Base-by-base conservation (phyloP, 768 basidiomycete genomes). In the Boletus patriciae region DNA sequence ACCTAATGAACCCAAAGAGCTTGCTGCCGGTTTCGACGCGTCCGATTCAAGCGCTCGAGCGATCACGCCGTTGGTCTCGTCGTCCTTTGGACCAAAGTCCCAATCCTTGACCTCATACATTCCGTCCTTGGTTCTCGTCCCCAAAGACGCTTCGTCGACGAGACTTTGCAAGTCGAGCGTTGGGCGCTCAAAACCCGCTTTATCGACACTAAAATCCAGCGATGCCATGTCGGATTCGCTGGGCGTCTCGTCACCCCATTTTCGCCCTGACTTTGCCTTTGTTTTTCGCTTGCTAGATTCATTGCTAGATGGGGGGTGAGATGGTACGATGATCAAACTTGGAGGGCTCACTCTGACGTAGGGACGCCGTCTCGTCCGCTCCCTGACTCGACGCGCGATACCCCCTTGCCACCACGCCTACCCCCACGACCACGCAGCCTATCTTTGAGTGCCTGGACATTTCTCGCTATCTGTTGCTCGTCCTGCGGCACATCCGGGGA, bases 171-270 rank as follows among this genome's bases (percentile, higher is more conserved):
- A 64, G 68, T 89, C 84, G 51, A 77, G 76, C 29, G 78, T 74
- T 27, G 53, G 25, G 21, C 63, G 60, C 23, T 62, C 57, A 7
- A 68, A 60, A 50, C 78, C 78, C 1, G 75, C 58, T 60, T 83
- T 84, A 64, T 88, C 84, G 46, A 76, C 63, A 61, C 88, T 92
- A 71, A 91, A 98, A 72, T 99, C 94, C 51, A 98, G 81, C 41
- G 90, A 86, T 6, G 88, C 92, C 92, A 98, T 96, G 61, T 98
- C 97, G 16, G 81, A 80, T 61, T 92, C 91, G 11, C 85, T 87
- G 4, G 89, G 87, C 2, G 80, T 79, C 61, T 86, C 82, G 65
- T 96, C 85, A 23, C 87, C 93, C 97, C 97, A 99, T 74, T 94
- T 98, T 31, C 97, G 86, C 71, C 88, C 88, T 15, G 77, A 65